Percentiles rank a stretch among this genome's conserved stretches.
Conservation (phyloP, 139 green algal species). For the Chlorella sp. region DNA sequence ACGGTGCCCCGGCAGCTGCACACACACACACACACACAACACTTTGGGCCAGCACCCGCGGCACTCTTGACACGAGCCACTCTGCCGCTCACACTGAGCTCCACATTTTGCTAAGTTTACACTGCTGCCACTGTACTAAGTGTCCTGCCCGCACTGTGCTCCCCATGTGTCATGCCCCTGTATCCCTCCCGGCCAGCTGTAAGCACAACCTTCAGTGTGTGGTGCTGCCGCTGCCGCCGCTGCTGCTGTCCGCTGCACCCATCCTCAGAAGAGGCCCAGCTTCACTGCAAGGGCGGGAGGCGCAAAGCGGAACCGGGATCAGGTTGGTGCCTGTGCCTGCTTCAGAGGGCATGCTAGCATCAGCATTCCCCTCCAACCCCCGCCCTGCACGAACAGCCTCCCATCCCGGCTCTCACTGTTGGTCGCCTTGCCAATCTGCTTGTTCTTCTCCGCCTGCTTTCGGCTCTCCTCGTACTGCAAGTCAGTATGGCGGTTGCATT, state of each 20-base stretch:
- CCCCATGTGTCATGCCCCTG: not conserved
- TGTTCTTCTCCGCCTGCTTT: slow-evolving; percentile 25
- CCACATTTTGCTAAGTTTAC: not conserved
- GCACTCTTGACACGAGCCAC: not conserved
- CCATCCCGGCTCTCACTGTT: not conserved
- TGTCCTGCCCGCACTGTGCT: not conserved
- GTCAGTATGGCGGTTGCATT: too few species aligned
- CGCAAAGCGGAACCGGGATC: too few species aligned
- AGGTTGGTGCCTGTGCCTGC: too few species aligned
- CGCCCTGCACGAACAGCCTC: too few species aligned
- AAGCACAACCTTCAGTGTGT: too few species aligned
- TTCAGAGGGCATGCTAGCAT: too few species aligned
- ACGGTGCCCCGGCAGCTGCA: not conserved
- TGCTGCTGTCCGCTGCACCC: not conserved
- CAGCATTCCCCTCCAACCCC: too few species aligned
- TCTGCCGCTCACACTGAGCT: not conserved
- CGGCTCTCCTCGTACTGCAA: slow-evolving; percentile 28
- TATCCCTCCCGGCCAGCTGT: too few species aligned
- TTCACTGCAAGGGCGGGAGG: not conserved
- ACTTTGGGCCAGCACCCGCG: not conserved
- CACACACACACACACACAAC: too few species aligned
- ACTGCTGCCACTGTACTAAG: too few species aligned
- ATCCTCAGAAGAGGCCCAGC: not conserved
- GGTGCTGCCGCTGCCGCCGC: not conserved
- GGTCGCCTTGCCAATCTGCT: slow-evolving; percentile 21